Conservation (phyloP, 1,284 basidiomycete species). For the Volvariella surrecta region DNA sequence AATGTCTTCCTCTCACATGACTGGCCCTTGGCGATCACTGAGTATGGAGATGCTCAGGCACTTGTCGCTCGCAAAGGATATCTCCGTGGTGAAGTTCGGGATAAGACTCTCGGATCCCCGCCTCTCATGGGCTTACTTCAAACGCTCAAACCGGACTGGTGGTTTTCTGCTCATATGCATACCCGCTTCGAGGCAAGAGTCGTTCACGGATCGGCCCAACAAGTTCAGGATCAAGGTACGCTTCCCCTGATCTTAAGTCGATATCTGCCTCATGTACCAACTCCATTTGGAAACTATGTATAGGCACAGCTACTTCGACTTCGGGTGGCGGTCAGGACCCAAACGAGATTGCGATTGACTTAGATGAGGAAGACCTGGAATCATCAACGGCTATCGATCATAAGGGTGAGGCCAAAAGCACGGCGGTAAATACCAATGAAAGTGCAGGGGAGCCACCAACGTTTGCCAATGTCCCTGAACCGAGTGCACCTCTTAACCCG, state of each 20-base stretch:
- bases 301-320: no score
- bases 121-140: constrained; percentile 77
- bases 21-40: constrained; percentile 88
- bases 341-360: no score
- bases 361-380: background rate
- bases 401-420: constrained; percentile 4
- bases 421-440: no score
- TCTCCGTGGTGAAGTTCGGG: constrained; percentile 69
- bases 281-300: no score
- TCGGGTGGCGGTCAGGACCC: no score
- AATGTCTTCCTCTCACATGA: constrained; percentile 91
- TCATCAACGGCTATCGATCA: constrained; percentile 3
- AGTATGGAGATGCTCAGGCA: constrained; percentile 62
- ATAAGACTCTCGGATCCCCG: constrained; percentile 79
- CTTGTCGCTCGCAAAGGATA: constrained; percentile 79
- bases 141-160: constrained; percentile 78
- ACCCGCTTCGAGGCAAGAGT: constrained; percentile 73
- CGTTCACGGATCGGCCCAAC: constrained; percentile 30
- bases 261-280: no score
- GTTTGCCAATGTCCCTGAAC: constrained; percentile 1
- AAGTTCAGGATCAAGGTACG: constrained; percentile 1
- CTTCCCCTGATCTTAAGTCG: no score
- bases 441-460: constrained; percentile 7
- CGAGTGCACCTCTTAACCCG: constrained; percentile 36
- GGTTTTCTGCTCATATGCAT: constrained; percentile 96